These are phyloP conservation scores for Tardiomyces depauwii DNA, from an alignment of 1,139 yeast genomes.

Conservation along the genomic window DNA sequence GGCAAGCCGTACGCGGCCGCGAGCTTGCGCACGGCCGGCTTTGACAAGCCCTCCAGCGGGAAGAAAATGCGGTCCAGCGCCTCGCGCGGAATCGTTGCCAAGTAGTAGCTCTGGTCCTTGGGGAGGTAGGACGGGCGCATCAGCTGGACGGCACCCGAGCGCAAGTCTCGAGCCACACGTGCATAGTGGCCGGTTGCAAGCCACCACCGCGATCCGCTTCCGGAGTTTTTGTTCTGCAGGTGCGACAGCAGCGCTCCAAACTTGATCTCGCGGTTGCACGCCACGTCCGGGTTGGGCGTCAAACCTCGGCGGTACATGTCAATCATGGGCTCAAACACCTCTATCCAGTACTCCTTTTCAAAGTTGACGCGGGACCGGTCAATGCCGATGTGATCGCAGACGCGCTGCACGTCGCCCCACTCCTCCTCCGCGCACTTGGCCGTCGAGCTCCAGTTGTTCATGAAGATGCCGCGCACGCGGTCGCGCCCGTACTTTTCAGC, in stretches of 20 bases:
- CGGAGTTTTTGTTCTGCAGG: conserved; percentile 28
- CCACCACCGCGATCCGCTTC: conserved; percentile 47
- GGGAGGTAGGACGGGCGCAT: conserved; percentile 46
- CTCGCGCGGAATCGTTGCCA: conserved; percentile 50
- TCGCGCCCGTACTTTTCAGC: conserved; percentile 32
- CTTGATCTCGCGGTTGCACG: conserved; percentile 75
- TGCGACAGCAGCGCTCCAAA: conserved; percentile 66
- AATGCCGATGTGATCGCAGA: conserved; percentile 49
- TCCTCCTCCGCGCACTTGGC: conserved; percentile 73
- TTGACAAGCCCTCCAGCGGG: conserved; percentile 71
- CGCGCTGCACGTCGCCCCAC: conserved; percentile 71
- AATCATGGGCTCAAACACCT: conserved; percentile 89
- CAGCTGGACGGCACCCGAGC: conserved; percentile 33
- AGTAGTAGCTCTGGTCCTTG: conserved; percentile 88
- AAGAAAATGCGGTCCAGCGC: conserved; percentile 45
- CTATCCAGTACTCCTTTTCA: conserved; percentile 85
- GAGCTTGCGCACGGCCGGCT: conserved; percentile 59
- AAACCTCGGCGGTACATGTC: conserved; percentile 54
- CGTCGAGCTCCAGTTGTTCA: conserved; percentile 83
- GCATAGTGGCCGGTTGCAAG: conserved; percentile 93
- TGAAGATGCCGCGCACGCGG: conserved; percentile 69
- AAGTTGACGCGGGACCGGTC: conserved; percentile 71
- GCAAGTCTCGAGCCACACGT: conserved; percentile 29
- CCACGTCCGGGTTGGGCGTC: conserved; percentile 94
- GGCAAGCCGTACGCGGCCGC: conserved; percentile 46